These are phyloP conservation scores for Quercus mongolica DNA, from an alignment of 306 rosid genomes.

Conservation along the genomic window DNA sequence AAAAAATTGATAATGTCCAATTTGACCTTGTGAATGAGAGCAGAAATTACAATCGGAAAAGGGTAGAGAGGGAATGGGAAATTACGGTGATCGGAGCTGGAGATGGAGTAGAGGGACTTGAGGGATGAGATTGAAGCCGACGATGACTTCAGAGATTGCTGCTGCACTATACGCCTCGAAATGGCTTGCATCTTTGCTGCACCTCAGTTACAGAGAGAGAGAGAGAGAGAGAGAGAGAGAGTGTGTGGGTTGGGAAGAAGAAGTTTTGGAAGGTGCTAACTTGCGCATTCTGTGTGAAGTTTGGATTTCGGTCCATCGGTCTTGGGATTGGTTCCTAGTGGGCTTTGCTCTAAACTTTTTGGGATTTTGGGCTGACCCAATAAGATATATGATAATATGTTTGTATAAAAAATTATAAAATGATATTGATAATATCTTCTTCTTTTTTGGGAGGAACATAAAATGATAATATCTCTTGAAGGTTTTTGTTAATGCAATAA, in stretches of 20 bases:
- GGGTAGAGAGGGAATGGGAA: not conserved
- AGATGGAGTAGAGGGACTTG: conserved; percentile 56
- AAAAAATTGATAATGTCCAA: not conserved
- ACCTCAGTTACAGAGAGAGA: conserved; percentile 22
- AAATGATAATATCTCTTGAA: no score
- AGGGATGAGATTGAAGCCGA: conserved; percentile 38
- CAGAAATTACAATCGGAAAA: not conserved
- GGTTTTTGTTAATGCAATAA: no score
- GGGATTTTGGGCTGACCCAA: no score
- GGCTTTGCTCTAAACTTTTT: no score
- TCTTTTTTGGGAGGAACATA: no score
- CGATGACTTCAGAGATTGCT: conserved; percentile 45
- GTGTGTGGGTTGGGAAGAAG: not conserved
- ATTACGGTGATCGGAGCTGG: conserved; percentile 60
- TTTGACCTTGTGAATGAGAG: not conserved
- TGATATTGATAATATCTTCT: no score
- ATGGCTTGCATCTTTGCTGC: conserved; percentile 65
- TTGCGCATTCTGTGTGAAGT: not conserved
- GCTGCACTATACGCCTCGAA: conserved; percentile 61
- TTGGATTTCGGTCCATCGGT: conserved; percentile 17
- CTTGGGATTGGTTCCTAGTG: not conserved
- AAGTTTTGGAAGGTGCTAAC: conserved; percentile 2
- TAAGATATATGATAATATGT: no score
- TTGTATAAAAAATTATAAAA: no score
- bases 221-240: not conserved